Evolutionary conservation across 208 protist species (phyloP).

Genomic region (Leishmania braziliensis): DNA sequence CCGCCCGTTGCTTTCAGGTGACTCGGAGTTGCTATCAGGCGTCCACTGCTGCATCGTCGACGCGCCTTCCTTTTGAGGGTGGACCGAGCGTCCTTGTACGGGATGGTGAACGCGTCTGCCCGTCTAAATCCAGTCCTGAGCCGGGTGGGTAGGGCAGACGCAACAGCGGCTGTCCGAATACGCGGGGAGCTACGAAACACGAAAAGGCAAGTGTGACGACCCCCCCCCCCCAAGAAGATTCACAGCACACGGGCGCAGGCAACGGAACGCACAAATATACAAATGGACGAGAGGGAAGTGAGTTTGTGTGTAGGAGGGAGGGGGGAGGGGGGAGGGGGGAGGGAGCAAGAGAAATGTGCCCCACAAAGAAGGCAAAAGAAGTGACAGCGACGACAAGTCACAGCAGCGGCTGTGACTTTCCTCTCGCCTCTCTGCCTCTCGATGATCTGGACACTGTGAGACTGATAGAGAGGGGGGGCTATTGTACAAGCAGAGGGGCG

Average conservation of each 20-base stretch:
- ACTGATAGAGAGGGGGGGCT: neutral
- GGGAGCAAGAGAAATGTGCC: no score
- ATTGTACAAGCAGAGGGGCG: neutral
- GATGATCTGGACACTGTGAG: neutral
- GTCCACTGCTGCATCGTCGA: slow-evolving; percentile 33
- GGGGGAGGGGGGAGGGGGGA: no score
- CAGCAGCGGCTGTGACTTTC: neutral
- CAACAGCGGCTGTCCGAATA: neutral
- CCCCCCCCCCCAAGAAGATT: neutral
- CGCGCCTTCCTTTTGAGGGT: neutral
- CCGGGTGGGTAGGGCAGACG: neutral
- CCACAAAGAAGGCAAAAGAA: neutral
- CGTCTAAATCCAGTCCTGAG: neutral
- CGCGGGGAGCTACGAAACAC: neutral
- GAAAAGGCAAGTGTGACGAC: neutral
- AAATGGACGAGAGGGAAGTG: neutral
- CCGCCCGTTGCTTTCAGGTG: slow-evolving; percentile 31
- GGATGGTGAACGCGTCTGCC: neutral
- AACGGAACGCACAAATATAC: neutral
- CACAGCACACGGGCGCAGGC: neutral
- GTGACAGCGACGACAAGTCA: no score
- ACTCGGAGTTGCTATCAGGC: slow-evolving; percentile 32
- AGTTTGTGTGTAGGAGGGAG: no score
- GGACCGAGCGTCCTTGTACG: neutral
- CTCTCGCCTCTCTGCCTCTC: neutral